Percentiles rank a stretch among this genome's conserved stretches.
These are phyloP conservation scores for Rhizophagus clarus DNA, from an alignment of 192 early-diverging fungal genomes.

Conservation along the genomic window DNA sequence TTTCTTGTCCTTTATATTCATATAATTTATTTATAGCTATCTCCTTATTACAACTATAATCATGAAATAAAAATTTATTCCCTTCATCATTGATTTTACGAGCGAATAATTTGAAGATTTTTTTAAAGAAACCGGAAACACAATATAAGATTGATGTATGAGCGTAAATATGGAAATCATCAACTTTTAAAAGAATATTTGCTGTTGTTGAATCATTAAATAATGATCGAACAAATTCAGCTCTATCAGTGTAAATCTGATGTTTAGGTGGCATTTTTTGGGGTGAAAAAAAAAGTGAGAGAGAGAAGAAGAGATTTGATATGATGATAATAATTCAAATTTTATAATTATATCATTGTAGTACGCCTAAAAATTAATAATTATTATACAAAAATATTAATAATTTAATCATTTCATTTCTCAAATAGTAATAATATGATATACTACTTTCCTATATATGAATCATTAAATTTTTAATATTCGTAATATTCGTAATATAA, in stretches of 20 bases:
- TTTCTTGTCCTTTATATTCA: constrained; percentile 4
- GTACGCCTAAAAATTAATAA: too few species aligned
- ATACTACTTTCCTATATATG: too few species aligned
- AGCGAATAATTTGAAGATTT: neutral
- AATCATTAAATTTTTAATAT: too few species aligned
- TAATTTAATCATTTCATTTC: too few species aligned
- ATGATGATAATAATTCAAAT: too few species aligned
- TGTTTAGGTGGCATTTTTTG: neutral
- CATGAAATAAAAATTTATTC: neutral
- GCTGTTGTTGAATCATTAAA: constrained; percentile 6
- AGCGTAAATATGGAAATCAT: constrained; percentile 16
- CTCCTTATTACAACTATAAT: neutral
- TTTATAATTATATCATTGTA: too few species aligned
- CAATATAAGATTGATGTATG: neutral
- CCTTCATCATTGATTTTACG: neutral
- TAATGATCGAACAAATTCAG: constrained; percentile 4
- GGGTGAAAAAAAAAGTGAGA: too few species aligned
- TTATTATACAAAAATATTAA: too few species aligned
- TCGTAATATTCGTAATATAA: too few species aligned
- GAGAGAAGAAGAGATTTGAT: too few species aligned
- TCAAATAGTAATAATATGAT: too few species aligned
- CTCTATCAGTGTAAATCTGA: neutral
- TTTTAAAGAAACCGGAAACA: neutral
- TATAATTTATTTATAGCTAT: neutral
- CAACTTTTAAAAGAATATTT: constrained; percentile 1